Evolutionary conservation across 768 basidiomycete species (phyloP).

Genomic region (Tylopilus balloui): DNA sequence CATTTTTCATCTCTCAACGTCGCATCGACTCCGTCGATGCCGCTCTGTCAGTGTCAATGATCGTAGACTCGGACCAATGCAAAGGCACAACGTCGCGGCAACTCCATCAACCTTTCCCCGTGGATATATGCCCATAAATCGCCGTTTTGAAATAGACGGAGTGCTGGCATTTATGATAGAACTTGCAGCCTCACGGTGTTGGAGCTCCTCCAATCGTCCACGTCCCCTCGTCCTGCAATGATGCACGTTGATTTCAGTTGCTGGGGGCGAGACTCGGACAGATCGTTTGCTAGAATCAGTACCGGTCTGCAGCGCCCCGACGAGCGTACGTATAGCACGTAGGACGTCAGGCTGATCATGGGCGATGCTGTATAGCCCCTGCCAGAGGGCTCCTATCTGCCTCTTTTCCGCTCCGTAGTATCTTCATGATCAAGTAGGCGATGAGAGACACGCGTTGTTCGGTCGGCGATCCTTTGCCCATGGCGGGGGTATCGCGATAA

Average conservation of each 20-base stretch:
- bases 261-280: neutral
- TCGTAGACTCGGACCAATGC: neutral
- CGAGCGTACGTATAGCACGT: neutral
- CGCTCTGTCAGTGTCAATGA: too few species aligned
- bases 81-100: neutral
- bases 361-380: conserved; percentile 7
- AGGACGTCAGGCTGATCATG: neutral
- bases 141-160: neutral
- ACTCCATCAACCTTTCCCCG: too few species aligned
- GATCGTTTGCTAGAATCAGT: neutral
- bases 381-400: neutral
- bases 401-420: neutral
- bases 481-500: neutral
- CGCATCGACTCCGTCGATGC: neutral
- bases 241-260: neutral
- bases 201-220: neutral
- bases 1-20: neutral
- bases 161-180: neutral
- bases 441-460: neutral
- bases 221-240: neutral
- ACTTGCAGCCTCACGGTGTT: neutral
- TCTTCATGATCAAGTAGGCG: neutral
- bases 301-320: neutral
- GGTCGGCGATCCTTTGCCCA: neutral
- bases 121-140: too few species aligned